Evolutionary conservation across 108 stramenopile species (phyloP), one percentile per base, ranked within the genome.

Genomic region (Asterionellopsis glacialis): DNA sequence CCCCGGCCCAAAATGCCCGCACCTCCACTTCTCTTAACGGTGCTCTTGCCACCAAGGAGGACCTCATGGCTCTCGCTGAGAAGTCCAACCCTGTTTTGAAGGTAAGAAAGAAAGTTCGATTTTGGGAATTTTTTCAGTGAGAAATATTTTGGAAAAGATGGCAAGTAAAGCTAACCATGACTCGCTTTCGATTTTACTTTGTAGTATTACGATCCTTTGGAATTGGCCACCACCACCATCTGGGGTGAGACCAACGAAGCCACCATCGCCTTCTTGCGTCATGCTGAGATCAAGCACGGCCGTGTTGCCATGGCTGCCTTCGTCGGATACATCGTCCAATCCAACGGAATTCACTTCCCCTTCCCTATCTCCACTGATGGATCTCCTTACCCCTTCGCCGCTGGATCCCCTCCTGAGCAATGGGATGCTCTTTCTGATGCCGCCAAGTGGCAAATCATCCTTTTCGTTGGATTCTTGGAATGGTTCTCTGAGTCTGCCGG

Each of bases 381-480:
- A 41, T 75, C 74, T 7, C 79, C 79, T 27, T 83, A 64, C 79
- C 75, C 83, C 51, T 64, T 24, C 18, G 61, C 51, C 42, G 71
- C 78, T 21, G 76, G 76, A 51, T 72, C 71, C 14, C 84, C 84
- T 28, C 84, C 82, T 19, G 83, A 84, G 51, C 81, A 84, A 56
- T 90, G 88, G 88, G 88, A 85, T 73, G 82, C 84, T 11, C 73
- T 90, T 26, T 67, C 80, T 16, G 84, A 81, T 65, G 80, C 84
- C 9, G 82, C 84, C 70, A 90, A 84, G 81, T 90, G 88, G 88
- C 88, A 90, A 75, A 90, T 90, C 74, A 79, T 90, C 64, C 80
- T 83, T 45, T 83, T 90, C 63, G 61, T 90, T 65, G 80, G 84
- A 25, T 85, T 90, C 78, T 69, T 90, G 47, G 88, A 90, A 65